phyloP scores from a whole-genome alignment of 2,329 filamentous ascomycete species.

The Fusarium transvaalense region DNA sequence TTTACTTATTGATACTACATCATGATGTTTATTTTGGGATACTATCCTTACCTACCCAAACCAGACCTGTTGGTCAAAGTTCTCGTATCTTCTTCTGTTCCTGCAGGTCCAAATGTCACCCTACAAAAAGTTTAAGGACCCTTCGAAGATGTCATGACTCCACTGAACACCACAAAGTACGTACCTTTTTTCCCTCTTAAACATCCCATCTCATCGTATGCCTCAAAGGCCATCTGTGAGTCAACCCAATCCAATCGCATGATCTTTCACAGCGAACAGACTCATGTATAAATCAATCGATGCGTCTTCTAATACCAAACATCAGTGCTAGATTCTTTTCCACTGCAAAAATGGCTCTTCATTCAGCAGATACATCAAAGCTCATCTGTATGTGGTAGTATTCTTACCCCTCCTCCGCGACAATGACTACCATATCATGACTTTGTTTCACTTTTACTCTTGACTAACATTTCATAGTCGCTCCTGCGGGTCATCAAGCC shows the following conservation, averaged over 20 bases:
- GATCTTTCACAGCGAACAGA: constrained; percentile 16
- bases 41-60: neutral
- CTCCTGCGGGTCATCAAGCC: constrained; percentile 70
- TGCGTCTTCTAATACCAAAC: constrained; percentile 38
- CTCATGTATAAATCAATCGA: constrained; percentile 32
- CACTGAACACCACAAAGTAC: constrained; percentile 33
- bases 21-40: neutral
- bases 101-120: constrained; percentile 14
- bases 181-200: constrained; percentile 28
- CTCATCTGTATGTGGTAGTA: constrained; percentile 62
- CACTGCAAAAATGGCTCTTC: constrained; percentile 59
- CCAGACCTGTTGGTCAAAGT: neutral
- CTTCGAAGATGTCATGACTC: constrained; percentile 43
- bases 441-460: constrained; percentile 9
- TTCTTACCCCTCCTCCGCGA: constrained; percentile 11
- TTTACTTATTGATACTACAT: no score
- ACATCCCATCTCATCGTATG: constrained; percentile 36
- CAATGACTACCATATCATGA: constrained; percentile 7
- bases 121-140: constrained; percentile 6
- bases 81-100: neutral
- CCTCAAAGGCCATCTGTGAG: constrained; percentile 23
- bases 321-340: constrained; percentile 38
- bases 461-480: constrained; percentile 59
- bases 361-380: constrained; percentile 57
- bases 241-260: constrained; percentile 25